Conservation (phyloP, 2,329 filamentous ascomycete genomes). For the Sarocladium brachiariae region DNA sequence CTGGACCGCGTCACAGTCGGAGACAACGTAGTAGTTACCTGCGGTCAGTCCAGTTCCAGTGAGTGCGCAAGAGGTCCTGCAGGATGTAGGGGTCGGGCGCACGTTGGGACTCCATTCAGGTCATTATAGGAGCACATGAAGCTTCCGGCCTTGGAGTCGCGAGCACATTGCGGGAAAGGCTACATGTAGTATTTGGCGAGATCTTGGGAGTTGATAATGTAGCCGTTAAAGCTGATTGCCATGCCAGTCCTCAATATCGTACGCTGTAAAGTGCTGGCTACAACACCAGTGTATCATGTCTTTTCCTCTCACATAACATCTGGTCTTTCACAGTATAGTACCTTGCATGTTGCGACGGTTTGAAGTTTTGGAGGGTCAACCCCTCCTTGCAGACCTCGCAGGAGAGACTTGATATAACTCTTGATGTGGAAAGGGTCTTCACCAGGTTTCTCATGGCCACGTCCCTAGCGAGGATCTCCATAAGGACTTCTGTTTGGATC, state of each 20-base stretch:
- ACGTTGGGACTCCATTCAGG: constrained; percentile 59
- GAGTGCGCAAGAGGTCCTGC: constrained; percentile 55
- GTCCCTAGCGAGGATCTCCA: constrained; percentile 54
- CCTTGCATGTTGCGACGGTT: constrained; percentile 47
- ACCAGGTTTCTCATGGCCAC: constrained; percentile 52
- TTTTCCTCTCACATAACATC: not conserved
- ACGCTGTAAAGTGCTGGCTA: constrained; percentile 42
- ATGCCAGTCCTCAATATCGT: constrained; percentile 45
- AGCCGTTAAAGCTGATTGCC: constrained; percentile 41
- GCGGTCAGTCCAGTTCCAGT: constrained; percentile 56
- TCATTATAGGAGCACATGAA: constrained; percentile 58
- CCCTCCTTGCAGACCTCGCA: constrained; percentile 41
- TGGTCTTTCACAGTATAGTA: not conserved
- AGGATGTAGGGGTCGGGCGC: constrained; percentile 56
- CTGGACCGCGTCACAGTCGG: constrained; percentile 57
- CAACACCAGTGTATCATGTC: not conserved
- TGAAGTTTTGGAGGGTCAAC: constrained; percentile 17
- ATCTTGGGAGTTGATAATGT: constrained; percentile 51
- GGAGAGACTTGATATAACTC: constrained; percentile 43
- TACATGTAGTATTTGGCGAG: constrained; percentile 60
- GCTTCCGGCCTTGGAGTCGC: constrained; percentile 46
- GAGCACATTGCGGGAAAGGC: constrained; percentile 55
- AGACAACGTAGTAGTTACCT: constrained; percentile 57
- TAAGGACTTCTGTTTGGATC: constrained; percentile 61
- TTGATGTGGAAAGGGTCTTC: constrained; percentile 45